Evolutionary conservation across 108 stramenopile genomes (phyloP), one percentile per base, ranked within the genome.

Genomic region (Mediolabrus comicus): DNA sequence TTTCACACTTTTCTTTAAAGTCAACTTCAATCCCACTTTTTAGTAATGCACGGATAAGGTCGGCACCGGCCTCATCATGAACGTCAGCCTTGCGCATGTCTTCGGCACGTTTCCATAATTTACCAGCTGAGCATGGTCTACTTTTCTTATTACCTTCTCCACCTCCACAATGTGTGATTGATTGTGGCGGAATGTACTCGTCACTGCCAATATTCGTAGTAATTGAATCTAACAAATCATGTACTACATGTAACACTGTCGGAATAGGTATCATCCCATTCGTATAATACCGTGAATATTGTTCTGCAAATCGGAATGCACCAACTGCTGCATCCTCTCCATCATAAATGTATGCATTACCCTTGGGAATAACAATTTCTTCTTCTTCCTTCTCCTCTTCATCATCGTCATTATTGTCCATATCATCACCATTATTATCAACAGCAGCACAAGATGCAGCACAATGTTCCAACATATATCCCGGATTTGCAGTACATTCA

Each of bases 21-120:
- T 82, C 84, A 2, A 70, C 53, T 61, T 85, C 84, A 31, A 82
- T 75, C 8, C 84, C 84, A 26, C 69, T 82, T 52, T 82, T 85
- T 3, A 80, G 39, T 38, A 85, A 2, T 34, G 84, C 84, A 19
- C 84, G 54, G 29, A 85, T 70, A 10, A 82, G 41, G 62, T 85
- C 84, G 0, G 81, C 81, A 0, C 78, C 81, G 3, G 81, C 81
- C 7, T 59, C 65, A 43, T 85, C 84, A 58, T 85, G 66, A 41
- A 80, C 57, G 17, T 82, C 84, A 10, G 67, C 81, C 69, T 79
- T 85, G 26, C 79, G 51, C 59, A 66, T 49, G 33, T 82, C 81
- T 49, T 82, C 78, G 35, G 77, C 81, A 24, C 84, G 73, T 54
- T 85, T 85, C 84, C 81, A 85, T 27, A 85, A 62, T 59, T 85